Base-by-base conservation (phyloP, 75 land plant species). In the Larix kaempferi region DNA sequence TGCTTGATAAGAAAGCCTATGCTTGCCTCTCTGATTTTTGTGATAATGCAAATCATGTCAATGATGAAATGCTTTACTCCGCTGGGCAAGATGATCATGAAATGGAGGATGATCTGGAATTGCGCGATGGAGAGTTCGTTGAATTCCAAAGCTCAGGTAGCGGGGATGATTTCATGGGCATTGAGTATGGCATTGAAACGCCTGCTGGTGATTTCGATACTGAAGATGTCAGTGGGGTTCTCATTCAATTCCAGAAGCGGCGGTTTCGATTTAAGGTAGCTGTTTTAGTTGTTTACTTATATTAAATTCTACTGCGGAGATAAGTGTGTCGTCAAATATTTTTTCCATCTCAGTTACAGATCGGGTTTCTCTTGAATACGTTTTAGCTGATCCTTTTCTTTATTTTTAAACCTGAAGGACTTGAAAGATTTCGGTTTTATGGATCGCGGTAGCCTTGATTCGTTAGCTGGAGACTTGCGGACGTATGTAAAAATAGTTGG, bases 11-110 rank as follows among this genome's bases (percentile, higher is more conserved):
- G 64, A 84, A 77, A 27, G 80, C 66, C 58, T 93, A 89, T 84
- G 87, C 76, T 37, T 84, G 92, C 76, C 84, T 95, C 62, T 91
- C 98, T 60, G 91, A 95, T 86, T 78, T 52, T 78, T 39, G 21
- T 39, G 16, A 35, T 33, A 8, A 6, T 15, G 69, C 29, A 65
- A 65, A 14, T 14, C 69, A 2, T 19, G 12, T 15, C 39, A 35
- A 35, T 35, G 41, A 65, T 17, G 39, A 14, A 27, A 35, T 10
- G 10, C 67, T 27, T 3, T 23, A 35, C 37, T 33, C 16, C 0
- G 29, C 44, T 66, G 44, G 44, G 39, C 49, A 67, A 35, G 59
- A 57, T 16, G 59, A 57, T 57, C 59, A 57, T 57, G 59, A 15
- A 57, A 16, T 57, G 59, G 59, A 57, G 33, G 49, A 67, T 67